These are phyloP conservation scores for Aspergillus leporis DNA, from an alignment of 495 filamentous ascomycete species.

Conservation along the genomic window DNA sequence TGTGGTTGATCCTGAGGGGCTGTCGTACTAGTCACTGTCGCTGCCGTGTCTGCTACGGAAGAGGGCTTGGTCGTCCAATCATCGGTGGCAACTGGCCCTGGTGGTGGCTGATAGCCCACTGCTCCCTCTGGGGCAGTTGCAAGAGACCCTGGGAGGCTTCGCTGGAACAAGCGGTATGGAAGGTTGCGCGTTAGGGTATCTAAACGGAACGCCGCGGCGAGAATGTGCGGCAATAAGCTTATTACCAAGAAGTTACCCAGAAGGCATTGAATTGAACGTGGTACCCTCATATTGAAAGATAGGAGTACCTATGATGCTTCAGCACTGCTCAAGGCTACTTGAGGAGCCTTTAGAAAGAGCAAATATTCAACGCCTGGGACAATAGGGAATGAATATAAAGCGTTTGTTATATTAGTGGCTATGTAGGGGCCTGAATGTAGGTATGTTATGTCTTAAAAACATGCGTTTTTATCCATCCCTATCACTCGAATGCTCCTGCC, in stretches of 20 bases:
- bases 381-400: neutral
- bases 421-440: neutral
- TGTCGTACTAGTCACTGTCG: neutral
- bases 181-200: slow-evolving; percentile 8
- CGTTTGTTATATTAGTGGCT: neutral
- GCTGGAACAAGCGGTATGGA: slow-evolving; percentile 6
- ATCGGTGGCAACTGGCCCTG: slow-evolving; percentile 11
- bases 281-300: slow-evolving; percentile 13
- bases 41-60: neutral
- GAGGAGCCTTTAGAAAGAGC: neutral
- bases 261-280: neutral
- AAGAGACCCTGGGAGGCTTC: slow-evolving; percentile 24
- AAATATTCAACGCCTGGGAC: neutral
- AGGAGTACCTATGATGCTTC: neutral
- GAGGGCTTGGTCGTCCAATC: neutral
- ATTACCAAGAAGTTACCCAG: slow-evolving; percentile 9
- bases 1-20: neutral
- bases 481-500: neutral
- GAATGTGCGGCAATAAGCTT: slow-evolving; percentile 9
- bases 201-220: slow-evolving; percentile 13
- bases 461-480: neutral
- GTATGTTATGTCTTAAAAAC: neutral
- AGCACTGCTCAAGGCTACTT: neutral
- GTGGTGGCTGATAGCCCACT: slow-evolving; percentile 22
- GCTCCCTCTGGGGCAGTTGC: slow-evolving; percentile 21